Conservation (phyloP, 108 stramenopile species). For the Fragilaria radians region DNA sequence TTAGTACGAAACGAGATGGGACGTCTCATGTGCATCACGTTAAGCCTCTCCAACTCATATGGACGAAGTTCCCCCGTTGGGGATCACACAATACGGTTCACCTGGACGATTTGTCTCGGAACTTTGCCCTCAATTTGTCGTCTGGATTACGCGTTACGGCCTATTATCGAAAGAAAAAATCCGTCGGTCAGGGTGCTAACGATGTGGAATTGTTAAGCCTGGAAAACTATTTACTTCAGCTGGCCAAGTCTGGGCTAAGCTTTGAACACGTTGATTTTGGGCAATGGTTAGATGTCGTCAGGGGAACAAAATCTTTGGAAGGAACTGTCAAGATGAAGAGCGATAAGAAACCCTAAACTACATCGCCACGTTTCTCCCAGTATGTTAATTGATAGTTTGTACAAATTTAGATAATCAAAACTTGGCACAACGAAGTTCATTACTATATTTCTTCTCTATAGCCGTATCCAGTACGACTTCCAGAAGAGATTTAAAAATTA, state of each 20-base stretch:
- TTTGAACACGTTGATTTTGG: conserved; percentile 63
- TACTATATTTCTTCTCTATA: too few relatives aligned
- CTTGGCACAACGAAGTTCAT: too few relatives aligned
- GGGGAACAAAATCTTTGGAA: conserved; percentile 19
- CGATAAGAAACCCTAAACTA: background rate
- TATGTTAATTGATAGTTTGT: too few relatives aligned
- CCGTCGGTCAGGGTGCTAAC: conserved; percentile 15
- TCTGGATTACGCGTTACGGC: conserved; percentile 70
- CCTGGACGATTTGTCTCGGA: conserved; percentile 88
- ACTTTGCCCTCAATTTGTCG: conserved; percentile 89
- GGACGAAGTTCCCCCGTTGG: conserved; percentile 90
- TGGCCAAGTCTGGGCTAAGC: conserved; percentile 38
- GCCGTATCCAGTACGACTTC: too few relatives aligned
- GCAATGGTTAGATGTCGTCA: conserved; percentile 64
- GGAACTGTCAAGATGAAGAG: background rate
- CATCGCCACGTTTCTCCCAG: background rate
- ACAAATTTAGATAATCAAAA: too few relatives aligned
- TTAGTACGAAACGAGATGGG: conserved; percentile 54
- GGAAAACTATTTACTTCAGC: conserved; percentile 46
- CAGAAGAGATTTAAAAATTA: conserved; percentile 85
- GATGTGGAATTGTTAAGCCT: conserved; percentile 53
- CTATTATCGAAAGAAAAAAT: conserved; percentile 66
- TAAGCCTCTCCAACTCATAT: conserved; percentile 96
- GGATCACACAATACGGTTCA: conserved; percentile 84
- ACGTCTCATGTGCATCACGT: conserved; percentile 68